Conservation (phyloP, 495 filamentous ascomycete genomes). For the Aspergillus baeticus region DNA sequence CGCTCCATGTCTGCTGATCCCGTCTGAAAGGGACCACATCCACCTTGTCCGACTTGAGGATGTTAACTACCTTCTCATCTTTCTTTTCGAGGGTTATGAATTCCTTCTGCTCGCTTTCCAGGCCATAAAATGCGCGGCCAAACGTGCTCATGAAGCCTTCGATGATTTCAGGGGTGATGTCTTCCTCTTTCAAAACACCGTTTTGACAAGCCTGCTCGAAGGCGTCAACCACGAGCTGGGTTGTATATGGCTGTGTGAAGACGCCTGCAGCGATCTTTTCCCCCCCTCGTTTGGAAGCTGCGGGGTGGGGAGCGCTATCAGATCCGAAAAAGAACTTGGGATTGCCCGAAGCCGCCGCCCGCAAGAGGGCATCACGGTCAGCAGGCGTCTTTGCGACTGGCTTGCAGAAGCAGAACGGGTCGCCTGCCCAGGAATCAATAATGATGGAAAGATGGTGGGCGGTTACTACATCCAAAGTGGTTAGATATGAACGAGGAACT, state of each 20-base stretch:
- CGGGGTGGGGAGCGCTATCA: conserved; percentile 76
- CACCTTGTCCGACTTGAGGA: conserved; percentile 48
- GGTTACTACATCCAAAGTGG: conserved; percentile 41
- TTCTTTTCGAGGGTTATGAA: conserved; percentile 63
- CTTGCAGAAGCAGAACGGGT: conserved; percentile 86
- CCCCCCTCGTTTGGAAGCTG: conserved; percentile 64
- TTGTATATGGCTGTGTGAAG: conserved; percentile 88
- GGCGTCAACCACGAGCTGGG: conserved; percentile 69
- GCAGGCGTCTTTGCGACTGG: conserved; percentile 72
- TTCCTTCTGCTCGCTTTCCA: conserved; percentile 46
- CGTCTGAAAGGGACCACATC: conserved; percentile 72
- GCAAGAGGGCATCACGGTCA: conserved; percentile 74
- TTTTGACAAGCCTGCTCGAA: conserved; percentile 67
- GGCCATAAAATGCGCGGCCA: conserved; percentile 73
- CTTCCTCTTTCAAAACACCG: conserved; percentile 61
- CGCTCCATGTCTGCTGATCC: conserved; percentile 64
- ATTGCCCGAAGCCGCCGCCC: conserved; percentile 62
- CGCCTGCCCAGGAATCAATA: conserved; percentile 71
- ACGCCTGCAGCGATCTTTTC: conserved; percentile 76
- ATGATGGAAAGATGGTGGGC: conserved; percentile 82
- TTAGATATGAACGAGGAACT: not conserved
- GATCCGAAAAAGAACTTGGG: conserved; percentile 79
- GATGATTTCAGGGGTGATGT: conserved; percentile 69
- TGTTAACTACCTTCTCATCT: conserved; percentile 54
- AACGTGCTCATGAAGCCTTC: conserved; percentile 73